These are phyloP conservation scores for Dichotomopilus funicola DNA, from an alignment of 2,329 filamentous ascomycete genomes.

Conservation along the genomic window DNA sequence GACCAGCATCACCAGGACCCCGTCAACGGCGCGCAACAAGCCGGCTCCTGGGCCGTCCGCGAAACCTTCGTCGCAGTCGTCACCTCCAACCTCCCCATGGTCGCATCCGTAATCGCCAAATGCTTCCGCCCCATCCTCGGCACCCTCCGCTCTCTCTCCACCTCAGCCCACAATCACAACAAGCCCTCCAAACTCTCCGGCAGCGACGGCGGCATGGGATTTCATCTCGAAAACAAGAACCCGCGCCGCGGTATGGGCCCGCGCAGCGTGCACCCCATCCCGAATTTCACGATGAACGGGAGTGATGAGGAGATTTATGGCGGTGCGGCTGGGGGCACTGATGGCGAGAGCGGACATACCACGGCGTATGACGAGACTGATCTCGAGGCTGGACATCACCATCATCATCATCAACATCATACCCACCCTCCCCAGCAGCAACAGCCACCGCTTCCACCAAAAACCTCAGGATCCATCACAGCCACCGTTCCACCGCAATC, in stretches of 20 bases:
- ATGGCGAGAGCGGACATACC: background rate
- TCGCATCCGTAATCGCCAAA: conserved; percentile 36
- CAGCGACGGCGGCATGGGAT: conserved; percentile 15
- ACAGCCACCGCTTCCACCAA: no score
- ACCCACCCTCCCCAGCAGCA: no score
- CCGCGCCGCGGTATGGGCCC: conserved; percentile 25
- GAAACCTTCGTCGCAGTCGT: conserved; percentile 36
- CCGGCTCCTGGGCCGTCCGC: conserved; percentile 35
- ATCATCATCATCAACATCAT: no score
- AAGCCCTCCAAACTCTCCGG: conserved; percentile 8
- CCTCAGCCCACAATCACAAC: conserved; percentile 4
- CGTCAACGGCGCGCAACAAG: conserved; percentile 31
- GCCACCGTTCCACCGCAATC: background rate
- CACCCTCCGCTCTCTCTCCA: conserved; percentile 28
- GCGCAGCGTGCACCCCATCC: conserved; percentile 24
- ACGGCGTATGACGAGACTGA: conserved; percentile 1
- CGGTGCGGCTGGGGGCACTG: no score
- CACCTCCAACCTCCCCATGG: conserved; percentile 35
- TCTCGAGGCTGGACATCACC: conserved; percentile 1
- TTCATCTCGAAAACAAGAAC: conserved; percentile 26
- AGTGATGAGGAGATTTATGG: conserved; percentile 26
- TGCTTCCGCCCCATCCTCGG: conserved; percentile 34
- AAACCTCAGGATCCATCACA: no score
- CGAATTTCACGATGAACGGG: conserved; percentile 23
- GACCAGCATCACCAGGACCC: conserved; percentile 24